phyloP scores from a whole-genome alignment of 306 rosid genomes.

The Argentina anserina region DNA sequence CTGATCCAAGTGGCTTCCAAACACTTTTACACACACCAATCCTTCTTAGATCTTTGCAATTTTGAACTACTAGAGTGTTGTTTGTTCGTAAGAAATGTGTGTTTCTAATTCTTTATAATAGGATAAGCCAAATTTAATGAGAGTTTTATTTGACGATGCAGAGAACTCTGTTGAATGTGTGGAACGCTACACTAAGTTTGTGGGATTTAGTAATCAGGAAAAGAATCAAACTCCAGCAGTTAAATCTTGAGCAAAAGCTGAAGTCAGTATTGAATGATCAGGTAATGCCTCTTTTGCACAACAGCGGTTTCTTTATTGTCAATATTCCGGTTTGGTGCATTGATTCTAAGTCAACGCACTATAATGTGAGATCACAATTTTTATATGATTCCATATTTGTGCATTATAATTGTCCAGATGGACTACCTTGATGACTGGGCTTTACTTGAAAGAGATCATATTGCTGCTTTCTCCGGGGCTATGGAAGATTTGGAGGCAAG shows the following conservation, averaged over 20 bases:
- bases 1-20: background rate
- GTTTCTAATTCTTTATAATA: background rate
- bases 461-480: slow-evolving; percentile 75
- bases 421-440: slow-evolving; percentile 82
- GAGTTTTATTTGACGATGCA: slow-evolving; percentile 41
- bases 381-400: slow-evolving; percentile 16
- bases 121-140: slow-evolving; percentile 14
- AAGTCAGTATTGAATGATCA: slow-evolving; percentile 73
- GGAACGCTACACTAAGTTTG: slow-evolving; percentile 54
- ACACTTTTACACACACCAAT: background rate
- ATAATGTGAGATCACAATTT: slow-evolving; percentile 2
- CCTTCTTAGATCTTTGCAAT: background rate
- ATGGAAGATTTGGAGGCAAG: slow-evolving; percentile 85
- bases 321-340: background rate
- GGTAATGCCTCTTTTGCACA: slow-evolving; percentile 49
- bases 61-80: background rate
- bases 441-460: slow-evolving; percentile 66
- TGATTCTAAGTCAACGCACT: background rate
- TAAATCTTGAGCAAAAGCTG: slow-evolving; percentile 85
- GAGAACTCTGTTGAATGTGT: slow-evolving; percentile 69
- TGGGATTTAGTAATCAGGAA: slow-evolving; percentile 81
- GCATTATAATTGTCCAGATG: slow-evolving; percentile 54
- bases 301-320: slow-evolving; percentile 3
- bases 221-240: slow-evolving; percentile 70
- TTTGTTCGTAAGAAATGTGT: background rate